phyloP scores from a whole-genome alignment of 2,329 filamentous ascomycete genomes.

The Neopestalotiopsis rosae region DNA sequence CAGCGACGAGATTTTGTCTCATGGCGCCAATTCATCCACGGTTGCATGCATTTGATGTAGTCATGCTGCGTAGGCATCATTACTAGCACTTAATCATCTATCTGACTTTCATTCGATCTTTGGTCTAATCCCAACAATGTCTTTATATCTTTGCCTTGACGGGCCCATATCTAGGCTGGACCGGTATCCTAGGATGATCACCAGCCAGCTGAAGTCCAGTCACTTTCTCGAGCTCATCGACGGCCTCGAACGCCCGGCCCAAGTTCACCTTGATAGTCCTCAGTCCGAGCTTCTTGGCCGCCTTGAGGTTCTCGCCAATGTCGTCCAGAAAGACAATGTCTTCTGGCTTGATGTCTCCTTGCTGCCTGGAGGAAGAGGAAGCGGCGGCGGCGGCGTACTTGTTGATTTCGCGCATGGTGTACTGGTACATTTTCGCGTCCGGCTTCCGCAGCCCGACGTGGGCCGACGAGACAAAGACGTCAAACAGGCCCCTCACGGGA shows the following conservation, averaged over 20 bases:
- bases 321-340: slow-evolving; percentile 92
- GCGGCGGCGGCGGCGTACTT: slow-evolving; percentile 51
- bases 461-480: slow-evolving; percentile 86
- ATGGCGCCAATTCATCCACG: no score
- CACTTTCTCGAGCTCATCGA: slow-evolving; percentile 77
- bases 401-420: slow-evolving; percentile 72
- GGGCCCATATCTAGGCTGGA: slow-evolving; percentile 42
- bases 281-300: slow-evolving; percentile 75
- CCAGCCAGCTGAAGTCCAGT: slow-evolving; percentile 72
- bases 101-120: no score
- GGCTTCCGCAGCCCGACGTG: slow-evolving; percentile 90
- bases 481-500: slow-evolving; percentile 73
- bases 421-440: slow-evolving; percentile 78
- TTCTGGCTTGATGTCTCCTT: slow-evolving; percentile 55
- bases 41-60: no score
- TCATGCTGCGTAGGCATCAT: no score
- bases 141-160: slow-evolving; percentile 50
- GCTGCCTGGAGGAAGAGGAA: no score
- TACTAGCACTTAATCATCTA: no score
- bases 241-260: slow-evolving; percentile 79
- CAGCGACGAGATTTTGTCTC: no score
- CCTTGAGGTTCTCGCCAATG: slow-evolving; percentile 91
- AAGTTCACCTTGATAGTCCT: slow-evolving; percentile 84
- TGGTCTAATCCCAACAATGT: background rate
- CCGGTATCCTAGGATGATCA: slow-evolving; percentile 54